phyloP scores from a whole-genome alignment of 352 stramenopile species.

The Pythium aristosporum region DNA sequence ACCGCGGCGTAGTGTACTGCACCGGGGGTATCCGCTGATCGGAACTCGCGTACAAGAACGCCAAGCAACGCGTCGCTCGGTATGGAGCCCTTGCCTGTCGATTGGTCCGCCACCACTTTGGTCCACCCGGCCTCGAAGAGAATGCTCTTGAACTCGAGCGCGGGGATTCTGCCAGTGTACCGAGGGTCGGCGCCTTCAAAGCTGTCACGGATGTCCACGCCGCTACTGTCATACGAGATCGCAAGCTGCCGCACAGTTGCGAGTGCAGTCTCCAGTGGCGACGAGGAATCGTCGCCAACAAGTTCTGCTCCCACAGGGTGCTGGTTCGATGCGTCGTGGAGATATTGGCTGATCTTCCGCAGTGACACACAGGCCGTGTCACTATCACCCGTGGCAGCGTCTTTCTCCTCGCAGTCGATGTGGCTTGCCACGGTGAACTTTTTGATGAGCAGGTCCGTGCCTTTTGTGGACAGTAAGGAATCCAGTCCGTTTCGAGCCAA shows the following conservation, averaged over 20 bases:
- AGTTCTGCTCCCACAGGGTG: background rate
- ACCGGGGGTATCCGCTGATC: constrained; percentile 28
- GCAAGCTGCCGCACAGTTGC: constrained; percentile 29
- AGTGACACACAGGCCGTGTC: constrained; percentile 25
- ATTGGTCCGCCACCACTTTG: constrained; percentile 18
- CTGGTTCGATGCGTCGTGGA: background rate
- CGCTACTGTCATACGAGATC: constrained; percentile 33
- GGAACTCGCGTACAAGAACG: constrained; percentile 56
- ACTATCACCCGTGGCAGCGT: background rate
- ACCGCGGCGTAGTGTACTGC: constrained; percentile 37
- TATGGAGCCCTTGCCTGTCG: background rate
- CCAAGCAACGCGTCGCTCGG: constrained; percentile 43
- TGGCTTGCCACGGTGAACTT: constrained; percentile 29
- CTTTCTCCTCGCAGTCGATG: constrained; percentile 3
- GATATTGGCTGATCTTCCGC: constrained; percentile 25
- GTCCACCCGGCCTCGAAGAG: constrained; percentile 41
- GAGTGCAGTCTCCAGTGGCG: constrained; percentile 6
- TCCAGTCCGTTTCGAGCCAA: constrained; percentile 46
- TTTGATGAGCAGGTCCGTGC: constrained; percentile 36
- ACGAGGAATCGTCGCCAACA: background rate
- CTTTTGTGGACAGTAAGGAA: constrained; percentile 42
- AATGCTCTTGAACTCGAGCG: constrained; percentile 54
- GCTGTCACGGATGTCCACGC: constrained; percentile 48
- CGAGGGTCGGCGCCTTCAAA: constrained; percentile 47
- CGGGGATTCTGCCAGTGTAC: constrained; percentile 45